Evolutionary conservation across 441 rosid species (phyloP).

Genomic region (Populus trichocarpa): DNA sequence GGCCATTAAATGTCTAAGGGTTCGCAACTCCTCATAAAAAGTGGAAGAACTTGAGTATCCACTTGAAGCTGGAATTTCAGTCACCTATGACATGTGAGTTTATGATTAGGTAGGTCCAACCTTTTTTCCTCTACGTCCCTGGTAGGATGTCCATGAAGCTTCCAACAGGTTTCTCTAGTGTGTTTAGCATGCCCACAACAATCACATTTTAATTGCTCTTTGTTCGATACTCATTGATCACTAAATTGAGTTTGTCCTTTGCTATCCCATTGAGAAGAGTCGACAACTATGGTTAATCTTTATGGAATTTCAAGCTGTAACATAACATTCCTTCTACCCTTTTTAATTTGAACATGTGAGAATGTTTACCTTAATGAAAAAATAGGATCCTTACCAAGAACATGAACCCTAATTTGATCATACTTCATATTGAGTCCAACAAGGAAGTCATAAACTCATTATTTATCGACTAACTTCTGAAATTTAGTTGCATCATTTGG

Average conservation of each 20-base stretch:
- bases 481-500: not conserved
- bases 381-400: not conserved
- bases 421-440: not conserved
- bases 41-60: not conserved
- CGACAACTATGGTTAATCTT: too few species aligned
- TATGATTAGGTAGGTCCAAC: not conserved
- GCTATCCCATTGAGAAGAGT: too few species aligned
- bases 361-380: not conserved
- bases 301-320: not conserved
- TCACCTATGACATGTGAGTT: not conserved
- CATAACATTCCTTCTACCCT: not conserved
- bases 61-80: not conserved
- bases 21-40: too few species aligned
- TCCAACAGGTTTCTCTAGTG: not conserved
- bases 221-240: not conserved
- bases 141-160: not conserved
- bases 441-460: not conserved
- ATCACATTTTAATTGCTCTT: not conserved
- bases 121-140: not conserved
- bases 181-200: not conserved
- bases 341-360: not conserved
- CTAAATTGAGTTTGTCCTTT: too few species aligned
- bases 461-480: not conserved
- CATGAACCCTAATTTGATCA: not conserved
- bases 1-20: too few species aligned